These are phyloP conservation scores for Parasarocladium wereldwijsianum DNA, from an alignment of 2,329 filamentous ascomycete genomes.

Conservation along the genomic window DNA sequence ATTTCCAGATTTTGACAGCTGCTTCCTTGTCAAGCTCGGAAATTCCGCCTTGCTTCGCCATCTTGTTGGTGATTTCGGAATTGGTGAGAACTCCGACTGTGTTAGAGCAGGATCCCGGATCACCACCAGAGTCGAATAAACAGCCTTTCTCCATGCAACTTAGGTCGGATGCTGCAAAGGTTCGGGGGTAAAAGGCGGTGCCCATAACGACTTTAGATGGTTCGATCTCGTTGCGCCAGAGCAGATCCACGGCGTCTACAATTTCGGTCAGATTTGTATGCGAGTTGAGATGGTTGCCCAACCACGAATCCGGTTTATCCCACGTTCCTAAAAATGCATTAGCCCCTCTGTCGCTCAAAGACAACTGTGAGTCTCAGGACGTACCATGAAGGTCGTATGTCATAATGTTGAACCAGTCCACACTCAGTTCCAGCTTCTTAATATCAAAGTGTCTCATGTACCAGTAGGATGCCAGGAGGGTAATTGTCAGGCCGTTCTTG, in stretches of 20 bases:
- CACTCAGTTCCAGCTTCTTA: conserved; percentile 6
- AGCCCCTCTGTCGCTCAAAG: too few species aligned
- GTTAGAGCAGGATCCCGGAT: conserved; percentile 14
- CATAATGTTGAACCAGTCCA: conserved; percentile 30
- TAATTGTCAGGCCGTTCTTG: conserved; percentile 6
- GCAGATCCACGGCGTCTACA: conserved; percentile 23
- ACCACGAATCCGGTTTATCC: conserved; percentile 15
- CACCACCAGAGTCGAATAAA: conserved; percentile 12
- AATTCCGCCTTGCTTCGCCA: conserved; percentile 6
- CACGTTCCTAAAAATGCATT: too few species aligned
- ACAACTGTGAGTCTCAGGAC: too few species aligned
- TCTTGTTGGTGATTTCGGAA: conserved; percentile 17
- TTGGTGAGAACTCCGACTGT: conserved; percentile 14
- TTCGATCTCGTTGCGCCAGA: conserved; percentile 30
- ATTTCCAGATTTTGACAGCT: conserved; percentile 17
- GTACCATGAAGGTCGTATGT: conserved; percentile 23
- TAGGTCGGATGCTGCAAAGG: conserved; percentile 13
- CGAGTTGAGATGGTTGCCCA: conserved; percentile 16
- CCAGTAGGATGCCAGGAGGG: conserved; percentile 6
- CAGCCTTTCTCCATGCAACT: conserved; percentile 15
- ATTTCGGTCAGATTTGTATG: conserved; percentile 36
- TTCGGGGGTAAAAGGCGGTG: conserved; percentile 28
- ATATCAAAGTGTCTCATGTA: conserved; percentile 9
- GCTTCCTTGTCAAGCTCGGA: conserved; percentile 12
- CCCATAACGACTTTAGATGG: conserved; percentile 27